Percentiles rank a stretch among this genome's conserved stretches.
Conservation (phyloP, 768 basidiomycete genomes). For the Pleurotus salmoneostramineus region DNA sequence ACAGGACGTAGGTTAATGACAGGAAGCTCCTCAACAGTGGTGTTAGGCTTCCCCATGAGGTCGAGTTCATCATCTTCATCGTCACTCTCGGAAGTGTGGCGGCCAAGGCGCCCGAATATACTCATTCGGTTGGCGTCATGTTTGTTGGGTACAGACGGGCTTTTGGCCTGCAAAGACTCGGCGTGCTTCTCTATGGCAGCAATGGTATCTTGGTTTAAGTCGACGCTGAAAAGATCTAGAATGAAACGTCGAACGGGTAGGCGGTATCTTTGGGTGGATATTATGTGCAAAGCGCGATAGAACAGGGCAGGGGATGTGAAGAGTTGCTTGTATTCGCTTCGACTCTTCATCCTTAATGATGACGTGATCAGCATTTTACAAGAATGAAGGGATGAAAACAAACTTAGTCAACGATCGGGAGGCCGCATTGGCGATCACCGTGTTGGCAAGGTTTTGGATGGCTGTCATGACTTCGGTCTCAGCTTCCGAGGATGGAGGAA, state of each 20-base stretch:
- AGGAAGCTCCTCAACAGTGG: conserved; percentile 40
- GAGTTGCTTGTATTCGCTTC: conserved; percentile 66
- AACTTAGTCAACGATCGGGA: conserved; percentile 87
- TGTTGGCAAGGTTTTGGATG: conserved; percentile 92
- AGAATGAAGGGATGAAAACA: conserved; percentile 14
- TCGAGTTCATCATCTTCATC: conserved; percentile 51
- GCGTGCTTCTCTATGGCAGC: conserved; percentile 50
- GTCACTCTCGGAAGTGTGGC: conserved; percentile 58
- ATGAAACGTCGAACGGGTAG: conserved; percentile 91
- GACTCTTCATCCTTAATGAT: conserved; percentile 64
- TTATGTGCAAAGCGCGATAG: conserved; percentile 81
- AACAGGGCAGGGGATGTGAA: conserved; percentile 79
- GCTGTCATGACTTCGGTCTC: conserved; percentile 86
- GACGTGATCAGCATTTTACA: background rate
- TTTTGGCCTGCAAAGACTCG: conserved; percentile 38
- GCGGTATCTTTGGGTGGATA: conserved; percentile 88
- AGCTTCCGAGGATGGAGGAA: conserved; percentile 60
- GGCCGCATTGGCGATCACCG: conserved; percentile 92
- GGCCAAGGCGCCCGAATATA: conserved; percentile 54
- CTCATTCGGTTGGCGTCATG: conserved; percentile 50
- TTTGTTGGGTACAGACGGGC: conserved; percentile 14
- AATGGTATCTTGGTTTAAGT: conserved; percentile 62
- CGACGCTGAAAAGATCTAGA: conserved; percentile 87
- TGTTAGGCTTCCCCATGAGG: conserved; percentile 33
- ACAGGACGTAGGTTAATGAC: conserved; percentile 56